Conservation (phyloP, 257 asterid genomes). For the Knoxia roxburghii region DNA sequence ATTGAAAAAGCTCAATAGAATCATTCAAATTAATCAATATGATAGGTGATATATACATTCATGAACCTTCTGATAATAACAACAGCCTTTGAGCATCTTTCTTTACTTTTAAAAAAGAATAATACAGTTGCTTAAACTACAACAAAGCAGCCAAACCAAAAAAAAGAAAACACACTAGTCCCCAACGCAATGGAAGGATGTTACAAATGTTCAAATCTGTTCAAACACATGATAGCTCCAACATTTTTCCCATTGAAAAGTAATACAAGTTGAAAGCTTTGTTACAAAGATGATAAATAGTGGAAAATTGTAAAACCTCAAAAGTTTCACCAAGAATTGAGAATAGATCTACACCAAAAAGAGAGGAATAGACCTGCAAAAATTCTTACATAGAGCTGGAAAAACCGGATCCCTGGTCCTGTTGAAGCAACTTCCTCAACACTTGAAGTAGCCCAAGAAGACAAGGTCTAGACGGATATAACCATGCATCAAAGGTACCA, state of each 20-base stretch:
- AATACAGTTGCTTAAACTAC: not conserved
- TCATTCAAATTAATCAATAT: too few species aligned
- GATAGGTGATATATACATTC: too few species aligned
- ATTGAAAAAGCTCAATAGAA: too few species aligned
- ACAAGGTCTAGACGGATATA: constrained; percentile 48
- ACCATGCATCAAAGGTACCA: constrained; percentile 12
- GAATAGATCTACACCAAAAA: not conserved
- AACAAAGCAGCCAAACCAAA: not conserved
- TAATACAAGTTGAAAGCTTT: not conserved
- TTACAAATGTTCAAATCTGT: too few species aligned
- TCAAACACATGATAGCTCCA: not conserved
- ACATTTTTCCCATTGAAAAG: not conserved
- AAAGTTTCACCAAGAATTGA: not conserved
- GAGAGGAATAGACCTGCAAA: not conserved
- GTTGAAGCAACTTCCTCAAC: constrained; percentile 84
- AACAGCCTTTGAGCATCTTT: too few species aligned
- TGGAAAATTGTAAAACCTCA: not conserved
- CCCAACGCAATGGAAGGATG: too few species aligned
- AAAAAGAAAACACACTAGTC: not conserved
- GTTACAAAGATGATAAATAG: not conserved
- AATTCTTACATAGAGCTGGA: constrained; percentile 76
- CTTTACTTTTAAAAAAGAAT: too few species aligned
- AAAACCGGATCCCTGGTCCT: constrained; percentile 70
- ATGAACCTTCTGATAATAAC: too few species aligned
- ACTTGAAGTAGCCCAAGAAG: constrained; percentile 68